A percentile compares a stretch with the other conserved stretches of the same genome.
These are phyloP conservation scores for Capsella bursapastoris DNA, from an alignment of 345 rosid genomes.

Conservation along the genomic window DNA sequence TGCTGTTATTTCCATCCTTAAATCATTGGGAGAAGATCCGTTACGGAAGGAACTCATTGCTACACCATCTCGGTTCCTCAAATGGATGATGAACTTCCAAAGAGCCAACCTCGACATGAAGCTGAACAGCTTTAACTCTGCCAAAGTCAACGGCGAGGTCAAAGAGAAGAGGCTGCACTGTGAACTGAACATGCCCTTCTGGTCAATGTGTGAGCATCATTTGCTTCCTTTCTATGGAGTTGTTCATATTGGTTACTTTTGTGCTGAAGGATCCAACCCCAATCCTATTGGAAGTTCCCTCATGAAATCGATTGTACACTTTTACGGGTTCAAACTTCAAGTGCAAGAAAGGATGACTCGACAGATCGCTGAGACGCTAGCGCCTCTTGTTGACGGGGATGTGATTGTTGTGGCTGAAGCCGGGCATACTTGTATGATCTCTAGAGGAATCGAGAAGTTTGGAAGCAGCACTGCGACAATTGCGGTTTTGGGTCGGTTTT, in stretches of 20 bases:
- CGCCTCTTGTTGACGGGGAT: slow-evolving; percentile 74
- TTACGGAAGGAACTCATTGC: slow-evolving; percentile 76
- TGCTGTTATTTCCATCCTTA: slow-evolving; percentile 72
- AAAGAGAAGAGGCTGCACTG: slow-evolving; percentile 50
- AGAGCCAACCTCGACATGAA: slow-evolving; percentile 65
- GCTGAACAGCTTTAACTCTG: slow-evolving; percentile 53
- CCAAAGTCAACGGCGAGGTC: slow-evolving; percentile 49
- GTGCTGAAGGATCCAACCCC: slow-evolving; percentile 53
- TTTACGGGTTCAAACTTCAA: slow-evolving; percentile 93
- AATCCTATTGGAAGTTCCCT: slow-evolving; percentile 50
- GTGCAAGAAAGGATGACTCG: slow-evolving; percentile 94
- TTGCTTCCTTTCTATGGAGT: slow-evolving; percentile 94
- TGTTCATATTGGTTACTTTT: slow-evolving; percentile 81
- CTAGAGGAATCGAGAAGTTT: slow-evolving; percentile 90
- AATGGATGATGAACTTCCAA: slow-evolving; percentile 88
- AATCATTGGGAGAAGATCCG: slow-evolving; percentile 93
- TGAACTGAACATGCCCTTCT: slow-evolving; percentile 74
- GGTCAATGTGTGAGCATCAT: slow-evolving; percentile 99
- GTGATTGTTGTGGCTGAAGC: slow-evolving; percentile 94
- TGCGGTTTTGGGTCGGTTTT: slow-evolving; percentile 82
- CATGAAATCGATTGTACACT: slow-evolving; percentile 78
- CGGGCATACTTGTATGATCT: slow-evolving; percentile 87
- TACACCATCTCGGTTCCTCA: slow-evolving; percentile 74
- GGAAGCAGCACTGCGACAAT: slow-evolving; percentile 90
- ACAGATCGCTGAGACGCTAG: slow-evolving; percentile 85